Evolutionary conservation across 768 basidiomycete genomes (phyloP), one percentile per base, ranked within the genome.

Genomic region (Tylopilus plumbeoviolaceoides): DNA sequence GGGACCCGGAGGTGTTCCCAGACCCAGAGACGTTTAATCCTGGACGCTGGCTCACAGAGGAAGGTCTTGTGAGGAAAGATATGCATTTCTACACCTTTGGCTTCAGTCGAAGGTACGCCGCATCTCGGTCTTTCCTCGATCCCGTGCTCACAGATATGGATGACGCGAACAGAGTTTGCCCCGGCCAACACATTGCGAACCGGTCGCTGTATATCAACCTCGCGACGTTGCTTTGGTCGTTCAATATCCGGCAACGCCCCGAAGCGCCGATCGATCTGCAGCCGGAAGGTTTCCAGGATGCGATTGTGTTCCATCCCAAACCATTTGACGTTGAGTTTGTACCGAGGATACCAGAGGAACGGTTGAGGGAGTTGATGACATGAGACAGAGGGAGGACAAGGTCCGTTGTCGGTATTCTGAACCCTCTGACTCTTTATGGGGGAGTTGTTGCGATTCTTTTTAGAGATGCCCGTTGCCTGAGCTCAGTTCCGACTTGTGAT

Each of bases 191-290:
- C 62, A 76, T 65, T 23, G 63, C 60, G 5, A 47, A 71, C 20
- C 58, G 64, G 1, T 85, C 84, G 1, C 69, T 85, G 0, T 84
- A 81, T 60, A 71, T 87, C 41, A 85, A 80, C 59, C 77, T 82
- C 0, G 81, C 83, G 0, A 68, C 82, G 17, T 65, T 82, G 10
- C 73, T 83, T 8, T 86, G 83, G 82, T 78, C 83, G 0, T 86
- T 87, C 71, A 73, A 64, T 1, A 71, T 87, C 35, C 65, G 67
- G 9, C 59, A 76, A 27, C 78, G 82, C 55, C 74, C 78, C 0
- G 58, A 65, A 1, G 64, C 70, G 7, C 81, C 81, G 0, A 84
- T 87, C 51, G 78, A 87, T 62, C 73, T 75, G 3, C 65, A 78
- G 28, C 81, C 75, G 6, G 27, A 7, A 0, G 28, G 5, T 0